Base-by-base conservation (phyloP, 306 rosid species). In the Lablab purpureus region DNA sequence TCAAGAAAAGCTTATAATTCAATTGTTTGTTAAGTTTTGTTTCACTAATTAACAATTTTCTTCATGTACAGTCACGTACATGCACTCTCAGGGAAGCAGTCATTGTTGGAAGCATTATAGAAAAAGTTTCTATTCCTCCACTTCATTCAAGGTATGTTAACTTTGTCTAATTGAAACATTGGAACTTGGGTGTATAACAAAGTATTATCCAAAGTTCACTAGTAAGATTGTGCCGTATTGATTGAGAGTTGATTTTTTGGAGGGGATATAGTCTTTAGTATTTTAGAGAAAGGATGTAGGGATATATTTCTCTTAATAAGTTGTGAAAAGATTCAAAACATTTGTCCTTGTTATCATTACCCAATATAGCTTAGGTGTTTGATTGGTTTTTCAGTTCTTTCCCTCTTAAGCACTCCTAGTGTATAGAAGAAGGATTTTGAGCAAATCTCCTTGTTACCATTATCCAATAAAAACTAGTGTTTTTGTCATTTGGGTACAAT, bases 71-170 rank as follows among this genome's bases (percentile, higher is more conserved):
- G 97, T 92, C 97, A 6, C 87, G 85, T 34, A 92, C 97, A 36
- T 94, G 97, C 77, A 91, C 84, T 79, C 87, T 91, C 59, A 91
- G 98, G 83, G 99, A 95, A 88, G 99, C 99, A 73, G 99, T 95
- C 69, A 88, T 95, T 63, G 50, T 92, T 76, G 99, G 99, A 50
- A 92, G 99, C 86, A 83, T 95, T 84, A 46, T 95, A 50, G 89
- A 92, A 81, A 95, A 95, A 83, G 87, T 87, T 70, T 87, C 98
- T 59, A 90, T 92, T 87, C 99, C 98, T 52, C 85, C 91, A 41
- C 97, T 91, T 83, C 98, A 95, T 90, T 95, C 99, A 82, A 91
- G 98, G 99, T 93, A 84, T 77, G 82, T 67, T 49, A 55, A 41
- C 80, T 45, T 30, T 25, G 40, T 22, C 75, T 73, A 60, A 58